Base-by-base conservation (phyloP, 2,329 filamentous ascomycete species). In the Endoconidiophora polonica region DNA sequence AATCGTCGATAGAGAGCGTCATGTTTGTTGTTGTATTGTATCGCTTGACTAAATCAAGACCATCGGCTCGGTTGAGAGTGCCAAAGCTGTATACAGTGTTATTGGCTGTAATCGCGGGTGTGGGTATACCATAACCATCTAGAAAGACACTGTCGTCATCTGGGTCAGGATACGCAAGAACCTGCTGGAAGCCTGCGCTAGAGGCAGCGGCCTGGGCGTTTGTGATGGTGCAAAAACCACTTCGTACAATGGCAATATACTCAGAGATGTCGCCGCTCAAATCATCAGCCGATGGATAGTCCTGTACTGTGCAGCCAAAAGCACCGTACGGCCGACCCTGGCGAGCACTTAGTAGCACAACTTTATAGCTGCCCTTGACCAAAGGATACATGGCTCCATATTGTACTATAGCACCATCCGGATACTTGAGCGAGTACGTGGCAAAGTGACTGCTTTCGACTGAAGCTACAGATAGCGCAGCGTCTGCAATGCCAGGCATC, bases 401-500 rank as follows among this genome's bases (percentile, higher is more conserved):
- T 3, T 46, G 50, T 20, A 54, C 45, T 2, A 24, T 49, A 12
- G 46, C 50, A 22, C 47, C 45, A 12, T 46, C 47, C 26, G 40
- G 46, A 12, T 18, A 36, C 0, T 23, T 42, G n/a, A 53, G 18
- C 0, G 44, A 29, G 12, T 54, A 55, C 7, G 54, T 54, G 1
- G 47, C 46, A 33, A 55, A 53, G 41, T 16, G 58, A 55, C 37
- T 45, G 10, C 33, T 50, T n/a, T 50, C 48, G n/a, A 50, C 40
- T 12, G 39, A 68, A 62, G 4, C 59, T 58, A 23, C 55, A 55
- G 6, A 62, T 62, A 47, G 60, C 58, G 42, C 62, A 60, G 42
- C 62, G 60, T 18, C 58, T 58, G 33, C 16, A 22, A 50, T 26
- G 1, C 41, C 41, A 14, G 48, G 41, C 3, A 24, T 39, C 48